Percentiles rank a stretch among this genome's conserved stretches.
Conservation (phyloP, 768 basidiomycete genomes). For the Holtermannia corniformis region DNA sequence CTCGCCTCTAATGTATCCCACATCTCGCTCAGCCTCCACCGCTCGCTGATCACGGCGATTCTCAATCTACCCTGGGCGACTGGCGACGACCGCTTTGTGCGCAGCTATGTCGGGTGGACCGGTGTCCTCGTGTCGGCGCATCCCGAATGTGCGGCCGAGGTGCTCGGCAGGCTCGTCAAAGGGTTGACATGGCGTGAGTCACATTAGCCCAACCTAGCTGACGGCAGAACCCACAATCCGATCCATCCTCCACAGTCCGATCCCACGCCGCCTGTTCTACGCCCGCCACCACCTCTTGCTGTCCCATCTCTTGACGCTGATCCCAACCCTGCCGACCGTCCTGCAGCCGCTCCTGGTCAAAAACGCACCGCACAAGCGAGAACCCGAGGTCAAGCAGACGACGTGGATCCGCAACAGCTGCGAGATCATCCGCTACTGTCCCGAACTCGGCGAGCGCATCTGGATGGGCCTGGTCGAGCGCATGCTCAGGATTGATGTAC, state of each 20-base stretch:
- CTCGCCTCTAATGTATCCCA: slow-evolving; percentile 87
- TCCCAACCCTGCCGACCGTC: slow-evolving; percentile 82
- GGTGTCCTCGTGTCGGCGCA: slow-evolving; percentile 84
- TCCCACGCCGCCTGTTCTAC: slow-evolving; percentile 75
- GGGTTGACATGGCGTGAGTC: slow-evolving; percentile 75
- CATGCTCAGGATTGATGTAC: slow-evolving; percentile 89
- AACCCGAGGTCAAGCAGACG: slow-evolving; percentile 64
- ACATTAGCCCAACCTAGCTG: slow-evolving; percentile 25
- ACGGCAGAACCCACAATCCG: slow-evolving; percentile 47
- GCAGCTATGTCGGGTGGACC: slow-evolving; percentile 77
- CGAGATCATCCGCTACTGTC: slow-evolving; percentile 72
- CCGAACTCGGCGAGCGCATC: slow-evolving; percentile 70
- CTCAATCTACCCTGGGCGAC: slow-evolving; percentile 84
- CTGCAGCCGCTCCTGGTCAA: slow-evolving; percentile 73
- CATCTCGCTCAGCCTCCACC: slow-evolving; percentile 64
- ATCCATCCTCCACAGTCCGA: slow-evolving; percentile 36
- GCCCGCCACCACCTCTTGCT: slow-evolving; percentile 77
- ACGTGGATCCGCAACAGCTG: slow-evolving; percentile 88
- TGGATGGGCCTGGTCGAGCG: slow-evolving; percentile 80
- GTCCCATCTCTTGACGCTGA: slow-evolving; percentile 72
- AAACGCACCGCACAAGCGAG: slow-evolving; percentile 88
- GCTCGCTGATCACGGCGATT: slow-evolving; percentile 72
- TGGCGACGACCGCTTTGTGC: slow-evolving; percentile 67
- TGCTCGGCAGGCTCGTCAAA: slow-evolving; percentile 69
- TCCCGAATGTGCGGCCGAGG: slow-evolving; percentile 79